Conservation (phyloP, 2,329 filamentous ascomycete genomes). For the Cercospora berteroae region DNA sequence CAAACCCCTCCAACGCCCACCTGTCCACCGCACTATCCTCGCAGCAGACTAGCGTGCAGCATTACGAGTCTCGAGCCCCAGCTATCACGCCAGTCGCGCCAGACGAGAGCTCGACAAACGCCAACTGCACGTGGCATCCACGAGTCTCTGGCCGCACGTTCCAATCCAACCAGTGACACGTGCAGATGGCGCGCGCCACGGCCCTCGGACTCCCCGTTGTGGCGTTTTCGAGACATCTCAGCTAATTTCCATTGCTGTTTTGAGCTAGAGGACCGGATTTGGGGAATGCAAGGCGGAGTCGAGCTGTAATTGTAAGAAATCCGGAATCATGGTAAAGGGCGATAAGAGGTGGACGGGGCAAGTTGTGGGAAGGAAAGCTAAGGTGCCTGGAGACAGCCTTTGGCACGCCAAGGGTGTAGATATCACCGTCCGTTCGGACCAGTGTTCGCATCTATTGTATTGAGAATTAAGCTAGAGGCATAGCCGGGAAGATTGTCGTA, state of each 20-base stretch:
- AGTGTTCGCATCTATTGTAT: no score
- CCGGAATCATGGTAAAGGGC: not conserved
- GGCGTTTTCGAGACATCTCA: constrained; percentile 1
- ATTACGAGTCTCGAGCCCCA: not conserved
- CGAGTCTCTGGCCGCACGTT: not conserved
- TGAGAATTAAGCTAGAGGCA: no score
- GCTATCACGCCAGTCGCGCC: not conserved
- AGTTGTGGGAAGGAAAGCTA: not conserved
- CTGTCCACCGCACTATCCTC: not conserved
- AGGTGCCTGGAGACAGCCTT: not conserved
- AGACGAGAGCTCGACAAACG: not conserved
- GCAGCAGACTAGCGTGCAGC: not conserved
- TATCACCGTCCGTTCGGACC: not conserved
- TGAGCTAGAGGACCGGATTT: not conserved
- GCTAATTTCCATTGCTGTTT: not conserved
- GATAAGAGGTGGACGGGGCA: not conserved
- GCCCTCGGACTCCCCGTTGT: constrained; percentile 9
- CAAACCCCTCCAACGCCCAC: not conserved
- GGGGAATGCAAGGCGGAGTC: not conserved
- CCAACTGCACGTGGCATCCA: constrained; percentile 4
- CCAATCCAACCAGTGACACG: not conserved
- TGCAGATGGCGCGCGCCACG: constrained; percentile 7
- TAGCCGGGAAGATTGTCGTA: no score
- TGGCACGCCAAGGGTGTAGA: not conserved
- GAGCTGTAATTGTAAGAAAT: not conserved